Base-by-base conservation (phyloP, 768 basidiomycete species). In the Tricholoma sp. region DNA sequence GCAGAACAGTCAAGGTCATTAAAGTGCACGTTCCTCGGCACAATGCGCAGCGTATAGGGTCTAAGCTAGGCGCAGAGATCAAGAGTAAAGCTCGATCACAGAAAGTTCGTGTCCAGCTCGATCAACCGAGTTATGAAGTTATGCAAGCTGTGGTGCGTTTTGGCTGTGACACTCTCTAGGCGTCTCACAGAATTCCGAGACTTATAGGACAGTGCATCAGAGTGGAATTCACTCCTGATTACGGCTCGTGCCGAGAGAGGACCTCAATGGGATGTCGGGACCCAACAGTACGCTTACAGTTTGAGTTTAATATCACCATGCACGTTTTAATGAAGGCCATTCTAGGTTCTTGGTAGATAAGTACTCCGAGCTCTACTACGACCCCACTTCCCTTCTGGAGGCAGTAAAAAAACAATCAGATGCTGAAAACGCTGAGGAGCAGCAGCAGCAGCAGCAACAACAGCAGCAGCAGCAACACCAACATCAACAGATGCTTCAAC, bases 251-350 rank as follows among this genome's bases (percentile, higher is more conserved):
- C 90, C 7, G 84, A 88, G 57, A 77, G 91, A 57, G 91, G 91
- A 0, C 91, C 91, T 3, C 90, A 91, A 63, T 93, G 90, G 90
- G 91, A 93, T 67, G 76, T 91, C 37, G 88, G 88, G 15, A 91
- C 91, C 12, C 90, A 93, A 67, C 85, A 88, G 91, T 92, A 62
- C 62, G 88, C 78, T n/a, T 48, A 49, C 57, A 13, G 5, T 17
- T 47, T 34, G 57, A 13, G 5, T 17, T 47, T 34, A 29, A 48
- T 12, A 2, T 9, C 20, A 13, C 20, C 55, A 42, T 13, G 50
- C 10, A 31, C 8, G n/a, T 10, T 10, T 32, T 42, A 20, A 57
- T 17, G 42, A 36, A 39, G 52, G 49, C 11, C 34, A 50, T 29
- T 28, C 34, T 57, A 92, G 89, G 61, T 92, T 90, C 66, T 76